Evolutionary conservation across 768 basidiomycete species (phyloP).

Genomic region (Macrocybe gigantea): DNA sequence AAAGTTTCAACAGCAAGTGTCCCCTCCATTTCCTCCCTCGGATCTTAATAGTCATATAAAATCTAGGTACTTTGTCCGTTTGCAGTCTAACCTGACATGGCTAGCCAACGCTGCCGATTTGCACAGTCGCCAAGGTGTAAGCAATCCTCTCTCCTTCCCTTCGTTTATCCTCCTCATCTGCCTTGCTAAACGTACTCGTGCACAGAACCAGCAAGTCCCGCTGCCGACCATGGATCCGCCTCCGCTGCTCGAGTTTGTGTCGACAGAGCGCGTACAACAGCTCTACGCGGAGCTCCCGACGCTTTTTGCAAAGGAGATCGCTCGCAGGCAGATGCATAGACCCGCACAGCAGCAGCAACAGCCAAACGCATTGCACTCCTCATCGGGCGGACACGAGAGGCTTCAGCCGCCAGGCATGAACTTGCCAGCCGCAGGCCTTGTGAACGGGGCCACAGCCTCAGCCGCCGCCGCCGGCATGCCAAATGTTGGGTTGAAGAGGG

Average conservation of each 20-base stretch:
- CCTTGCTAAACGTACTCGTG: conserved; percentile 9
- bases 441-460: too few species aligned
- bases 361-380: conserved; percentile 7
- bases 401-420: too few species aligned
- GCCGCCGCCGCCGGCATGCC: too few species aligned
- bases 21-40: not conserved
- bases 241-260: conserved; percentile 41
- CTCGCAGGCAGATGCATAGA: conserved; percentile 29
- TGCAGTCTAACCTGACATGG: conserved; percentile 71
- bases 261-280: conserved; percentile 58
- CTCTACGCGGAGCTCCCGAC: conserved; percentile 57
- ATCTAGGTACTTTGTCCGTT: conserved; percentile 49
- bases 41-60: conserved; percentile 4
- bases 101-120: conserved; percentile 60
- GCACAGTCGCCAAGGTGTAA: conserved; percentile 40
- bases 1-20: conserved; percentile 52
- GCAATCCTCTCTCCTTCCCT: conserved; percentile 13
- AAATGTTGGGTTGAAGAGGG: too few species aligned
- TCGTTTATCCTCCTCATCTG: conserved; percentile 6
- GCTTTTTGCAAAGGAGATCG: conserved; percentile 59
- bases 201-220: conserved; percentile 34
- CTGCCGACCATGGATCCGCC: conserved; percentile 47
- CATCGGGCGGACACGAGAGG: not conserved
- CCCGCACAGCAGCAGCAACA: conserved; percentile 6
- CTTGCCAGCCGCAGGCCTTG: too few species aligned